phyloP scores from a whole-genome alignment of 2,329 filamentous ascomycete genomes.

The Fusarium falciforme region DNA sequence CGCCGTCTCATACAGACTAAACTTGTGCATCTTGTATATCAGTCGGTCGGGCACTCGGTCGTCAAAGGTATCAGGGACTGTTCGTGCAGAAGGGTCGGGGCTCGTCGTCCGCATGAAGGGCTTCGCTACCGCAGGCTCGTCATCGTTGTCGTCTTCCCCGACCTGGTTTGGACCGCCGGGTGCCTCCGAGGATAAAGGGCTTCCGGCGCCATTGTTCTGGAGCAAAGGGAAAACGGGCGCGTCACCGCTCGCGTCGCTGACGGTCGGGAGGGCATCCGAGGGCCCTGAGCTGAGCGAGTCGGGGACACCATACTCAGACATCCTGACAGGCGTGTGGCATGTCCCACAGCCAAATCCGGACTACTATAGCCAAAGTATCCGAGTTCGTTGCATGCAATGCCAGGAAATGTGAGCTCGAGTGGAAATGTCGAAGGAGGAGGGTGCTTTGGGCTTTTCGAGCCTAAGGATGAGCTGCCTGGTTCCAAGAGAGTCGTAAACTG shows the following conservation, averaged over 20 bases:
- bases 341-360: constrained; percentile 9
- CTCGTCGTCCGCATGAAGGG: constrained; percentile 69
- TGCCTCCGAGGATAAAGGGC: constrained; percentile 41
- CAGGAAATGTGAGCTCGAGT: not conserved
- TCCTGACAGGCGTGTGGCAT: constrained; percentile 26
- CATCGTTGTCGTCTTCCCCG: constrained; percentile 65
- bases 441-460: not conserved
- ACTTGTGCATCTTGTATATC: constrained; percentile 87
- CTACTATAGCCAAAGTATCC: not conserved
- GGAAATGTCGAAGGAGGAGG: not conserved
- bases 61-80: constrained; percentile 46
- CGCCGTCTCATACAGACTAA: constrained; percentile 96
- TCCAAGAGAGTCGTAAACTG: not conserved
- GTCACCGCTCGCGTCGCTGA: constrained; percentile 31
- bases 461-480: not conserved
- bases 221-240: constrained; percentile 50
- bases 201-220: constrained; percentile 50
- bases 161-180: constrained; percentile 35
- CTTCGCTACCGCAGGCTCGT: constrained; percentile 67
- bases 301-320: constrained; percentile 42
- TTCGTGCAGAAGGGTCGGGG: constrained; percentile 55
- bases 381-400: constrained; percentile 6
- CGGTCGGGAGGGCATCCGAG: constrained; percentile 25
- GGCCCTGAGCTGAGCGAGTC: constrained; percentile 36
- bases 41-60: constrained; percentile 51